These are phyloP conservation scores for Beta vulgaris DNA, from an alignment of 148 eudicot species.

Conservation along the genomic window DNA sequence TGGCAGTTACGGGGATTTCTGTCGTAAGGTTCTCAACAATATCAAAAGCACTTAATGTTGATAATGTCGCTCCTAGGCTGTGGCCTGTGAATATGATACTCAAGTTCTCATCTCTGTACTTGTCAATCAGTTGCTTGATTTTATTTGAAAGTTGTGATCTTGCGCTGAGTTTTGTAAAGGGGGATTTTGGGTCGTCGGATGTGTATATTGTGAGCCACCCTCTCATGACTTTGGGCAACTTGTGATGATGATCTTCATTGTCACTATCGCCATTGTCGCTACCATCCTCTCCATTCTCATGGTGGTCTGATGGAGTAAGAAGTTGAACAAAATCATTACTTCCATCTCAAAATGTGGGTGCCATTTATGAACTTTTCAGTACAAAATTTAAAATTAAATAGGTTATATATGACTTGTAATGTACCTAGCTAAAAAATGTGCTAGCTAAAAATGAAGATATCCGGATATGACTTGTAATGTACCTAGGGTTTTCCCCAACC, in stretches of 20 bases:
- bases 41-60: slow-evolving; percentile 59
- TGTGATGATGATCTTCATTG: slow-evolving; percentile 12
- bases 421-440: too few species aligned
- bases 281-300: neutral
- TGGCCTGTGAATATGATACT: slow-evolving; percentile 54
- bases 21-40: slow-evolving; percentile 53
- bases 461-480: too few species aligned
- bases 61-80: slow-evolving; percentile 57
- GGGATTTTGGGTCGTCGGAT: slow-evolving; percentile 45
- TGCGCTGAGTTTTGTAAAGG: slow-evolving; percentile 52
- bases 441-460: too few species aligned
- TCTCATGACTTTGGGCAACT: slow-evolving; percentile 46
- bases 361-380: too few species aligned
- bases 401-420: too few species aligned
- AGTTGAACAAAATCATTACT: neutral
- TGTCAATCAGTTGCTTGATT: slow-evolving; percentile 31
- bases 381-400: too few species aligned
- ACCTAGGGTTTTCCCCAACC: too few species aligned
- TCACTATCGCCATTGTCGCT: slow-evolving; percentile 17
- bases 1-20: slow-evolving; percentile 47
- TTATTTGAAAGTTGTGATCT: slow-evolving; percentile 43
- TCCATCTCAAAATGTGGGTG: neutral
- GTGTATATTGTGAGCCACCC: slow-evolving; percentile 61
- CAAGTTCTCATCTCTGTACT: slow-evolving; percentile 39
- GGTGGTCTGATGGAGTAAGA: neutral